Conservation (phyloP, 1,284 basidiomycete species). For the Ustilago crameri region DNA sequence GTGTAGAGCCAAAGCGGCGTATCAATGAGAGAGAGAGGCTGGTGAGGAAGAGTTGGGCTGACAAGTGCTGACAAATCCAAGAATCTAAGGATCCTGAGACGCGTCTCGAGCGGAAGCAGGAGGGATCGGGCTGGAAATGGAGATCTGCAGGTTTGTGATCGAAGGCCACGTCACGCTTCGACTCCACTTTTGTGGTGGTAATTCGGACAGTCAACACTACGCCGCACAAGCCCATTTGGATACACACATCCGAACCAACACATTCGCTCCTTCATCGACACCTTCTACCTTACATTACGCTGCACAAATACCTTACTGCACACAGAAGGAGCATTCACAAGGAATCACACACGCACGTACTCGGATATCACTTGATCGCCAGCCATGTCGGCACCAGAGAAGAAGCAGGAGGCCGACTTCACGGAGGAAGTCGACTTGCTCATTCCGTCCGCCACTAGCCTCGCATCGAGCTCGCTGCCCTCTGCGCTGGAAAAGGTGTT, state of each 20-base stretch:
- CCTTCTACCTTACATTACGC: neutral
- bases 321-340: too few species aligned
- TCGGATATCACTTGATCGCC: neutral
- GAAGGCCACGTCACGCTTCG: slow-evolving; percentile 48
- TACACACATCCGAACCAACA: slow-evolving; percentile 10
- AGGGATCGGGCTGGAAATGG: neutral
- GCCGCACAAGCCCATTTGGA: slow-evolving; percentile 33
- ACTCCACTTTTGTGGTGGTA: slow-evolving; percentile 11
- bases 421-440: slow-evolving; percentile 71
- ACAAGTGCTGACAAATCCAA: slow-evolving; percentile 5
- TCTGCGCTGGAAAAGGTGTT: slow-evolving; percentile 91
- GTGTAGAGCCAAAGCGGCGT: too few species aligned
- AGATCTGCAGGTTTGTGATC: slow-evolving; percentile 30
- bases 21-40: too few species aligned
- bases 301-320: too few species aligned
- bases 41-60: neutral
- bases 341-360: neutral
- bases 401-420: slow-evolving; percentile 73
- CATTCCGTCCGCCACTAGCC: slow-evolving; percentile 69
- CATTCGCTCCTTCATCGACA: slow-evolving; percentile 5
- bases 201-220: too few species aligned
- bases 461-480: slow-evolving; percentile 76
- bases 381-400: slow-evolving; percentile 51
- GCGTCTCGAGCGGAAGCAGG: neutral
- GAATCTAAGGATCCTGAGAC: neutral